A percentile compares a stretch with the other conserved stretches of the same genome.
Conservation (phyloP, 2,329 filamentous ascomycete species). For the Rachicladosporium sp. region DNA sequence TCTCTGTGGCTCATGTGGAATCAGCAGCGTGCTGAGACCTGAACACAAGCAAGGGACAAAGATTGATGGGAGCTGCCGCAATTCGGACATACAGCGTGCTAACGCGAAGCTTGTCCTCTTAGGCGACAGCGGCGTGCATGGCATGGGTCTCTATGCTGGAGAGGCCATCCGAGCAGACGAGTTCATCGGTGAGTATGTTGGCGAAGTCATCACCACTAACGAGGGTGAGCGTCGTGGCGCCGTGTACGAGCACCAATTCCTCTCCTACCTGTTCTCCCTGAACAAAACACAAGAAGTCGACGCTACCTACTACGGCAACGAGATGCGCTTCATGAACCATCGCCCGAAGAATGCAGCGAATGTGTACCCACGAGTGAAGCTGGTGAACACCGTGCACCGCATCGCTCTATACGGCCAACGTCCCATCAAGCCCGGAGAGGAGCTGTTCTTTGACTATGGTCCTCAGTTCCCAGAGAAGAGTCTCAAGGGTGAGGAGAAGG, state of each 20-base stretch:
- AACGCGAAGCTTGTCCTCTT: constrained; percentile 53
- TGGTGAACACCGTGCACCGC: constrained; percentile 61
- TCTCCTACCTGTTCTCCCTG: constrained; percentile 49
- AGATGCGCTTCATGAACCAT: constrained; percentile 76
- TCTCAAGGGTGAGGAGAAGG: constrained; percentile 10
- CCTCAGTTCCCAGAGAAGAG: constrained; percentile 17
- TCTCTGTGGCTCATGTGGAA: constrained; percentile 60
- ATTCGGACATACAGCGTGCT: constrained; percentile 59
- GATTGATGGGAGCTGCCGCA: constrained; percentile 52
- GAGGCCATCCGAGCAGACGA: constrained; percentile 55
- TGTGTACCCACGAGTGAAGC: constrained; percentile 54
- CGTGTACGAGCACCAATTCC: constrained; percentile 47
- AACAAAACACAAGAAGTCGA: constrained; percentile 49
- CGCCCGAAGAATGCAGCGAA: constrained; percentile 45
- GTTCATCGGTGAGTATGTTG: constrained; percentile 72
- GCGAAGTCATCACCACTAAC: constrained; percentile 59
- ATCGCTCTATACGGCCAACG: constrained; percentile 61
- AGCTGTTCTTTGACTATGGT: constrained; percentile 74
- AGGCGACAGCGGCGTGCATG: constrained; percentile 59
- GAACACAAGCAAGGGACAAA: constrained; percentile 45
- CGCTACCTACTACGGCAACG: constrained; percentile 64
- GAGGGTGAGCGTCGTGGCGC: constrained; percentile 60
- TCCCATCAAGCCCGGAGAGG: constrained; percentile 58
- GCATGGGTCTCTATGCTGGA: constrained; percentile 63
- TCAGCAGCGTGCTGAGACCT: constrained; percentile 51